A percentile compares a stretch with the other conserved stretches of the same genome.
phyloP scores from a whole-genome alignment of 139 green algal genomes.

The Coelastrella sp. region DNA sequence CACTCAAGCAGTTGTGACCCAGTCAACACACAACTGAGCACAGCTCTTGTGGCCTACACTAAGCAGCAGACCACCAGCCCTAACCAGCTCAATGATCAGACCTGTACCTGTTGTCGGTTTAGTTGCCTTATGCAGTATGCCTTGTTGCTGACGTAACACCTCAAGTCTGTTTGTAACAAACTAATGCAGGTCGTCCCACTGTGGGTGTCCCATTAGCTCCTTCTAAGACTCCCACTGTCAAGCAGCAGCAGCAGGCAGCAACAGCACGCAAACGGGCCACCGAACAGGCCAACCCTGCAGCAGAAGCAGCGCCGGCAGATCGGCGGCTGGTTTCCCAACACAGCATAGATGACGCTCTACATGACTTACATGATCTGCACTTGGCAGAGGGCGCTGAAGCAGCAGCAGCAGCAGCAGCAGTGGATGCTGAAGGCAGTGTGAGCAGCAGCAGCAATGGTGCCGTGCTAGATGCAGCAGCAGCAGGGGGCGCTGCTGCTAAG shows the following conservation, averaged over 20 bases:
- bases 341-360: conserved; percentile 27
- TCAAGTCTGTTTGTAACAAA: not conserved
- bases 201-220: conserved; percentile 44
- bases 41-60: no score
- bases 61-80: no score
- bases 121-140: not conserved
- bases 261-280: conserved; percentile 28
- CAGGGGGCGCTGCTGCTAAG: not conserved
- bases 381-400: not conserved
- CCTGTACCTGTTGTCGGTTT: no score
- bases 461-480: not conserved
- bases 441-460: conserved; percentile 14
- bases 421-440: not conserved
- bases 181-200: conserved; percentile 15
- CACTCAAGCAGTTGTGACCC: no score
- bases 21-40: no score
- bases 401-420: conserved; percentile 18
- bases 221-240: conserved; percentile 41
- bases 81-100: no score
- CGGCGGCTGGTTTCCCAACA: not conserved
- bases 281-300: not conserved
- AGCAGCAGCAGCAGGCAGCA: conserved; percentile 32
- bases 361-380: not conserved
- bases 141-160: not conserved
- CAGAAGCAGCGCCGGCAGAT: conserved; percentile 14